Percentiles rank a stretch among this genome's conserved stretches.
Conservation (phyloP, 2,329 filamentous ascomycete genomes). For the Boeremia exigua region DNA sequence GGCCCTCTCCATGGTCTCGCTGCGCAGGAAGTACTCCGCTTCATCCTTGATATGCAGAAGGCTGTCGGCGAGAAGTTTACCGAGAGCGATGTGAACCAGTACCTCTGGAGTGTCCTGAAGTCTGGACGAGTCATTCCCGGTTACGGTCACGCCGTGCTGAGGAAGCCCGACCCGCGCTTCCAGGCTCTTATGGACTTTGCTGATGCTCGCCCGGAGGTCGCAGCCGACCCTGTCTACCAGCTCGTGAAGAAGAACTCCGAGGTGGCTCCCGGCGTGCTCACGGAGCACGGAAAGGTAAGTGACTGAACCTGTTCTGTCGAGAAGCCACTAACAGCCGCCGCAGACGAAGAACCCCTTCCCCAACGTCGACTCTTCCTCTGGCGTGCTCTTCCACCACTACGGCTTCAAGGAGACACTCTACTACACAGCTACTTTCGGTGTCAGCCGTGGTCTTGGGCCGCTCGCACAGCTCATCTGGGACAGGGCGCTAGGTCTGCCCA, state of each 20-base stretch:
- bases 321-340: neutral
- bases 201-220: constrained; percentile 80
- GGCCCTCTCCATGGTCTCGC: constrained; percentile 93
- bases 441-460: constrained; percentile 79
- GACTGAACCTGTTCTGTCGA: neutral
- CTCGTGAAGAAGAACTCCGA: constrained; percentile 93
- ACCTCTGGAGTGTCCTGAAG: constrained; percentile 92
- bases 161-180: constrained; percentile 96
- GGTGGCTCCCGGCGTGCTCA: constrained; percentile 88
- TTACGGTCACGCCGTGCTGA: constrained; percentile 93
- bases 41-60: constrained; percentile 96
- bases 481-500: constrained; percentile 87
- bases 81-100: constrained; percentile 82
- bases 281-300: constrained; percentile 83
- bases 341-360: constrained; percentile 95
- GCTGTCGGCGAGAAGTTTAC: constrained; percentile 78
- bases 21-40: constrained; percentile 95
- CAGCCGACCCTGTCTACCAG: constrained; percentile 86
- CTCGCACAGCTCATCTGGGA: constrained; percentile 97
- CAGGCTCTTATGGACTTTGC: constrained; percentile 97
- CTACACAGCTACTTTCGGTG: constrained; percentile 77
- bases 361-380: constrained; percentile 92
- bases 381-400: constrained; percentile 97
- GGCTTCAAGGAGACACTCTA: constrained; percentile 97
- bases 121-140: constrained; percentile 93